phyloP scores from a whole-genome alignment of 805 yeast species.

The Lipomyces oligophaga region DNA sequence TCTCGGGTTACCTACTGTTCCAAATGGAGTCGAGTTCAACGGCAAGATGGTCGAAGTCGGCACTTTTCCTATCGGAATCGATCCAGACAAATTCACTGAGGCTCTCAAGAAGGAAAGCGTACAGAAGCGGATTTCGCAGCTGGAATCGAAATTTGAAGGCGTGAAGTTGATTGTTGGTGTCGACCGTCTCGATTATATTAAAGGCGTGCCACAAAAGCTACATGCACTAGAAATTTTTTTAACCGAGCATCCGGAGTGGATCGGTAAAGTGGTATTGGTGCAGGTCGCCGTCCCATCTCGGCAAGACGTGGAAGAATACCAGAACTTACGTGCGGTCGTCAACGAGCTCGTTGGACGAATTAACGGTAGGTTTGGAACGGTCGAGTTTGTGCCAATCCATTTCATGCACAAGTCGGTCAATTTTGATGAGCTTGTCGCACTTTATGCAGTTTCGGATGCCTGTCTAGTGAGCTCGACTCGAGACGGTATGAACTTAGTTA shows the following conservation, averaged over 20 bases:
- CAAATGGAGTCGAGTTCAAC: conserved; percentile 80
- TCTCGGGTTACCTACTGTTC: conserved; percentile 74
- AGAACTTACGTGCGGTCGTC: conserved; percentile 85
- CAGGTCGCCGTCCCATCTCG: conserved; percentile 98
- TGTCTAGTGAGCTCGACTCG: conserved; percentile 92
- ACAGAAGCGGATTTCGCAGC: conserved; percentile 56
- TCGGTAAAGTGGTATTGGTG: conserved; percentile 90
- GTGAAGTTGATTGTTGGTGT: conserved; percentile 92
- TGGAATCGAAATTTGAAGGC: conserved; percentile 65
- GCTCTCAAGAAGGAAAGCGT: conserved; percentile 68
- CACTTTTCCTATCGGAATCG: conserved; percentile 99
- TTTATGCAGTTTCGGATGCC: conserved; percentile 81
- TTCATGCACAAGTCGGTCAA: conserved; percentile 89
- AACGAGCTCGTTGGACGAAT: conserved; percentile 95
- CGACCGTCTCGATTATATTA: conserved; percentile 92
- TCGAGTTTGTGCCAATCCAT: conserved; percentile 96
- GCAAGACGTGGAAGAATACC: conserved; percentile 98
- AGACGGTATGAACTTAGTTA: conserved; percentile 97
- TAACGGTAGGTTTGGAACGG: conserved; percentile 93
- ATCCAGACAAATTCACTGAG: conserved; percentile 81
- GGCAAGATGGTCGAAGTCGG: conserved; percentile 81
- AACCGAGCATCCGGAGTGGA: conserved; percentile 94
- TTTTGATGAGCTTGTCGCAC: conserved; percentile 84
- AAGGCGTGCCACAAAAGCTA: conserved; percentile 95
- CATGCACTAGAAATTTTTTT: conserved; percentile 94